phyloP scores from a whole-genome alignment of 495 filamentous ascomycete genomes.

The Schizothecium vesticola region DNA sequence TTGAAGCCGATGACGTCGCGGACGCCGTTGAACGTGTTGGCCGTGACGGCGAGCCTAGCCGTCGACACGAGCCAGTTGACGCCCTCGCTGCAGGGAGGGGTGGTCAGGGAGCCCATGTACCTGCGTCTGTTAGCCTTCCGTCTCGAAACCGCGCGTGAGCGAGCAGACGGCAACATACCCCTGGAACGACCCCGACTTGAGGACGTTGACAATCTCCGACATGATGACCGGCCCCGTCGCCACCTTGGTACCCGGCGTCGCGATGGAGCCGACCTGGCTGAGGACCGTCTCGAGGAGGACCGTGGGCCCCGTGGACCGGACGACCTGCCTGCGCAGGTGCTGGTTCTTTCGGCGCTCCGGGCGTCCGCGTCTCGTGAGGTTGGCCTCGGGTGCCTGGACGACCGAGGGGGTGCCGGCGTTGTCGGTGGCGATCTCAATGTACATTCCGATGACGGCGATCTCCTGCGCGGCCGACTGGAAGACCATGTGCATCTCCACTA shows the following conservation, averaged over 20 bases:
- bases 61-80: conserved; percentile 54
- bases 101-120: conserved; percentile 33
- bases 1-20: conserved; percentile 62
- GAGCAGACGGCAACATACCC: conserved; percentile 11
- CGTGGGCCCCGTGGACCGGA: conserved; percentile 26
- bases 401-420: conserved; percentile 13
- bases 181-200: conserved; percentile 46
- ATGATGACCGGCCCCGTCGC: conserved; percentile 54
- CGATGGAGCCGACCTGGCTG: conserved; percentile 46
- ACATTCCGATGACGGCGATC: conserved; percentile 54
- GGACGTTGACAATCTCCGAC: conserved; percentile 43
- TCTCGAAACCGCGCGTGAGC: background rate
- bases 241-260: conserved; percentile 48
- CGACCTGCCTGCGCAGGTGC: background rate
- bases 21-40: conserved; percentile 48
- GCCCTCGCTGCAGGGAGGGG: conserved; percentile 54
- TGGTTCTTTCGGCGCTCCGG: conserved; percentile 2
- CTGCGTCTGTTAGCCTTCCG: background rate
- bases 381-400: conserved; percentile 5
- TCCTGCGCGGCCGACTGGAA: conserved; percentile 41
- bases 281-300: conserved; percentile 52
- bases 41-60: conserved; percentile 46
- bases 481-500: conserved; percentile 64
- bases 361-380: conserved; percentile 6
- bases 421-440: conserved; percentile 51